phyloP scores from a whole-genome alignment of 2,329 filamentous ascomycete species.

The Penicillium sp. region DNA sequence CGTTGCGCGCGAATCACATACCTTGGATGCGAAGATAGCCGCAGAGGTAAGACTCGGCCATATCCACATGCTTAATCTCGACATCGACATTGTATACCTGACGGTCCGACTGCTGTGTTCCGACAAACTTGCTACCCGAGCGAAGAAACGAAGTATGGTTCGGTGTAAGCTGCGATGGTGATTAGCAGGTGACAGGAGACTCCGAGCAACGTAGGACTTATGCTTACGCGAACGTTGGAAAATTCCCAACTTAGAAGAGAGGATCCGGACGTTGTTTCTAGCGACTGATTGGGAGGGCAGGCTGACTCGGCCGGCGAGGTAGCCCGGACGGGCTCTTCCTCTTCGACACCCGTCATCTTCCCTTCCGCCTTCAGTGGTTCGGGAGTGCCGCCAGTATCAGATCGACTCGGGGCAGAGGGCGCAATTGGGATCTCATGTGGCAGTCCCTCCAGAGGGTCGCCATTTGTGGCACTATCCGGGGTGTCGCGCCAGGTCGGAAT shows the following conservation, averaged over 20 bases:
- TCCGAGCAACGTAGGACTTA: slow-evolving; percentile 1
- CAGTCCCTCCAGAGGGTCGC: slow-evolving; percentile 28
- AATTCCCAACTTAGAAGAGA: slow-evolving; percentile 54
- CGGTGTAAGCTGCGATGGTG: slow-evolving; percentile 60
- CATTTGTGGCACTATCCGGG: slow-evolving; percentile 24
- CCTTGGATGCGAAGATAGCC: slow-evolving; percentile 95
- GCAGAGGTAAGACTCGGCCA: slow-evolving; percentile 89
- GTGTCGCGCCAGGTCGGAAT: slow-evolving; percentile 33
- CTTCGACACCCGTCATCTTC: slow-evolving; percentile 27
- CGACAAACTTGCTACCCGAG: slow-evolving; percentile 80
- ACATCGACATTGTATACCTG: slow-evolving; percentile 95
- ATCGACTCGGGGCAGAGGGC: slow-evolving; percentile 27
- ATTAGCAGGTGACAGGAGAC: slow-evolving; percentile 15
- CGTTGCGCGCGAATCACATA: slow-evolving; percentile 35
- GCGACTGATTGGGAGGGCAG: slow-evolving; percentile 26
- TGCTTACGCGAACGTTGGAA: slow-evolving; percentile 54
- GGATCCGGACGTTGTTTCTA: slow-evolving; percentile 36
- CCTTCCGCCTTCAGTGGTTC: slow-evolving; percentile 29
- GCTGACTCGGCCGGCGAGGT: slow-evolving; percentile 36
- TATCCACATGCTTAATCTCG: slow-evolving; percentile 93
- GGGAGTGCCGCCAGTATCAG: slow-evolving; percentile 27
- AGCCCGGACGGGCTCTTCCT: slow-evolving; percentile 35
- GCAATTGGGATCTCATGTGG: slow-evolving; percentile 25
- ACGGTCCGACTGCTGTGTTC: slow-evolving; percentile 88
- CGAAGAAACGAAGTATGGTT: slow-evolving; percentile 79